Evolutionary conservation across 768 basidiomycete genomes (phyloP), one percentile per base, ranked within the genome.

Genomic region (Rhizopogon salebrosus): DNA sequence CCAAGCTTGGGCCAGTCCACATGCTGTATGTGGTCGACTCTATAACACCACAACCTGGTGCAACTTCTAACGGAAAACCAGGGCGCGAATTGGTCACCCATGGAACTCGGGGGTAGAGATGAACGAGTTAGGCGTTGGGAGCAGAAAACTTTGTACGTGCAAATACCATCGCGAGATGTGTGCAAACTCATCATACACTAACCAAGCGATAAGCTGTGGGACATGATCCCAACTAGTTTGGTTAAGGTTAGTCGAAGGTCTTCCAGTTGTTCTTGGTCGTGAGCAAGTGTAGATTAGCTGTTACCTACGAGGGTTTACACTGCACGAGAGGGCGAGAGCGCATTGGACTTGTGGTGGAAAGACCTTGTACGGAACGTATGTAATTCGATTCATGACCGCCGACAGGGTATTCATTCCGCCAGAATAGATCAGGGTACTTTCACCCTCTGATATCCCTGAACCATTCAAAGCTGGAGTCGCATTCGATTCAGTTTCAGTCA

Each of bases 1-100:
- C 3, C 76, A 76, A 49, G 75, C 69, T 6, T 79, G 74, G 65
- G 67, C 78, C 7, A 78, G 74, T 49, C 77, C 79, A n/a, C 79
- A 77, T 64, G 78, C 78, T 53, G 78, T 77, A 54, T 49, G 74
- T 64, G 31, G 20, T 46, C n/a, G n/a, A n/a, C n/a, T n/a, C 29
- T 11, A 35, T 14, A 22, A 16, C 37, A 9, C 49, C 27, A 18
- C 7, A 34, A 31, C 13, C 13, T 49, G 13, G n/a, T 11, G 14
- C 23, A 40, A n/a, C 16, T 2, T 46, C 29, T 16, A 22, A n/a
- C 46, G 24, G 10, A 54, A 20, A 31, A 4, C 1, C 43, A 78
- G 77, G 77, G 76, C 13, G 77, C 75, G 26, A 70, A 73, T 54
- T 79, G 77, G 77, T 68, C 71, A 6, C 78, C 77, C 16, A 62